Base-by-base conservation (phyloP, 23 red algal genomes). In the Cyanidioschyzon merolae region DNA sequence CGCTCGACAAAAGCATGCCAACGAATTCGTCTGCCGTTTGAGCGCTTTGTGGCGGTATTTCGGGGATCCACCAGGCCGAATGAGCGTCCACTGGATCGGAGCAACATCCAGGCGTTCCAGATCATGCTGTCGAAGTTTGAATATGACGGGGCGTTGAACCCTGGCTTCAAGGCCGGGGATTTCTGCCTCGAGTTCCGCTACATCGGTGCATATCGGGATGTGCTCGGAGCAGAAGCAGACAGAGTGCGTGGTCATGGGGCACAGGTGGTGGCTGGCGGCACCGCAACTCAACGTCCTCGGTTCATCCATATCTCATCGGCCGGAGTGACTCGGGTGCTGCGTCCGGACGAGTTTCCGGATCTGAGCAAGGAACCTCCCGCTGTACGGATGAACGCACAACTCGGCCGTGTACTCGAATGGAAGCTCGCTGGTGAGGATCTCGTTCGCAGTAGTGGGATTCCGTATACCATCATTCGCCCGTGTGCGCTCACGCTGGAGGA, bases 71-170 rank as follows among this genome's bases (percentile, higher is more conserved):
- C 88, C 0, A 30, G 85, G 36, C 38, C 40, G 3, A 68, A 81
- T 0, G 87, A 74, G 17, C 26, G 37, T 21, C 58, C 54, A 24
- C 15, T 91, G 1, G 74, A 98, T 79, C 78, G 85, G 35, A 54
- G 30, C 27, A 40, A 32, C 2, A 77, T 98, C 24, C 82, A 67
- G 25, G 82, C 88, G n/a, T 79, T 98, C 45, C 94, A 98, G 59
- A 37, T 98, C 37, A 98, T 98, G 94, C 84, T 90, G 63, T 91
- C 88, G 40, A 98, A 98, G 76, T 98, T 98, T 86, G 94, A 98
- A 77, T 98, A 98, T 76, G 94, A 98, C 68, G 84, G 86, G 27
- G 54, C 76, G 67, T 74, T 98, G n/a, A 98, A 98, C 74, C 80
- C 79, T 0, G 50, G 50, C 30, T 98, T 98, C 76, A 74, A 37